Percentiles rank a stretch among this genome's conserved stretches.
phyloP scores from a whole-genome alignment of 75 land plant species.

The Sequoiadendron giganteum region DNA sequence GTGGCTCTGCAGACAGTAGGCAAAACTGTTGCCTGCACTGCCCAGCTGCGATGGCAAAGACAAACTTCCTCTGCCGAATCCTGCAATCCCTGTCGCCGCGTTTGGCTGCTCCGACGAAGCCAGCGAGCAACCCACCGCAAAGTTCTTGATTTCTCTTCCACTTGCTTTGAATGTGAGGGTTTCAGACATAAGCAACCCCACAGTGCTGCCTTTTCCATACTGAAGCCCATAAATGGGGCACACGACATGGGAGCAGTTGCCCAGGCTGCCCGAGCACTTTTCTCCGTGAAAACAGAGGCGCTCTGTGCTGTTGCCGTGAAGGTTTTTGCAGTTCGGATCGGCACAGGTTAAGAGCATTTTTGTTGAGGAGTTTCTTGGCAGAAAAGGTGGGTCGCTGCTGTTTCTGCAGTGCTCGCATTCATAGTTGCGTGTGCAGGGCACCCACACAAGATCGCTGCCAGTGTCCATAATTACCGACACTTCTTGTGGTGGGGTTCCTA shows the following conservation, averaged over 20 bases:
- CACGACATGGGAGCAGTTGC: slow-evolving; percentile 16
- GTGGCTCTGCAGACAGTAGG: slow-evolving; percentile 55
- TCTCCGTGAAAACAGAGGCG: background rate
- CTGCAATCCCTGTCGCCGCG: slow-evolving; percentile 31
- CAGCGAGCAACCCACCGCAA: slow-evolving; percentile 54
- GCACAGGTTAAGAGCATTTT: slow-evolving; percentile 34
- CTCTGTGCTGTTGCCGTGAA: slow-evolving; percentile 18
- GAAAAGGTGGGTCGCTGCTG: slow-evolving; percentile 15
- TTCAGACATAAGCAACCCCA: slow-evolving; percentile 40
- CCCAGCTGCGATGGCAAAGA: slow-evolving; percentile 55
- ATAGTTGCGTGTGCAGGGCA: slow-evolving; percentile 51
- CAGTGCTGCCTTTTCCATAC: slow-evolving; percentile 58
- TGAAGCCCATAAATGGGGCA: slow-evolving; percentile 47
- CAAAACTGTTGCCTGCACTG: slow-evolving; percentile 18
- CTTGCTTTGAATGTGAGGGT: slow-evolving; percentile 10
- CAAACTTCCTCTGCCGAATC: slow-evolving; percentile 52
- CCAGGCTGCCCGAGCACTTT: slow-evolving; percentile 1
- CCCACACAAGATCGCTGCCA: slow-evolving; percentile 49
- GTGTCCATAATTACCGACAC: slow-evolving; percentile 54
- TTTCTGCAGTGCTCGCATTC: slow-evolving; percentile 22
- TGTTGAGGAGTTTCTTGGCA: slow-evolving; percentile 56
- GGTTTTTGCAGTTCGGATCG: slow-evolving; percentile 47
- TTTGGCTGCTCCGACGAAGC: slow-evolving; percentile 36
- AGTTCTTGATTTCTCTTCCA: slow-evolving; percentile 9
- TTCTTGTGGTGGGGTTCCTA: slow-evolving; percentile 57